These are phyloP conservation scores for Bipolaris oryzae DNA, from an alignment of 2,329 filamentous ascomycete species.

Conservation along the genomic window DNA sequence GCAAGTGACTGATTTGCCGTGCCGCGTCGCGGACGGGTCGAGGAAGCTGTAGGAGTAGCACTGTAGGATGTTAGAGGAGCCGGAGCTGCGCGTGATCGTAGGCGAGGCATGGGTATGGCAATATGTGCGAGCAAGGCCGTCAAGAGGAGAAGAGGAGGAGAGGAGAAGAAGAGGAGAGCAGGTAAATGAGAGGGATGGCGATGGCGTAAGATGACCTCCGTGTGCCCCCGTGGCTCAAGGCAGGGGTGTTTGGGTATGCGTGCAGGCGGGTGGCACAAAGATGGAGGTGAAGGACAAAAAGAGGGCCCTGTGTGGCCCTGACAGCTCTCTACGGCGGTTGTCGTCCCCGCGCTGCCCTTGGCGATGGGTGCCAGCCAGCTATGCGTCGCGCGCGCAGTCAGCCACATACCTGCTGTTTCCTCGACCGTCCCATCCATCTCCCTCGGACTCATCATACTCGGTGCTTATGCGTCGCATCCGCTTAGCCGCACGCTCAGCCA, in stretches of 20 bases:
- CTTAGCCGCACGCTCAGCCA: slow-evolving; percentile 46
- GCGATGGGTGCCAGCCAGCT: slow-evolving; percentile 26
- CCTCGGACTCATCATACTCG: slow-evolving; percentile 47
- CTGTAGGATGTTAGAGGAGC: slow-evolving; percentile 41
- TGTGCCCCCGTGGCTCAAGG: slow-evolving; percentile 13
- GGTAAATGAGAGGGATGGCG: slow-evolving; percentile 14
- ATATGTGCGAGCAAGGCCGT: slow-evolving; percentile 5
- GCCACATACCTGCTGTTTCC: slow-evolving; percentile 42
- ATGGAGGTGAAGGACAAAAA: slow-evolving; percentile 20
- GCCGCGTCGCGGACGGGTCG: slow-evolving; percentile 47
- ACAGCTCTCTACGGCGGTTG: slow-evolving; percentile 21
- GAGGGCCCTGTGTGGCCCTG: slow-evolving; percentile 13
- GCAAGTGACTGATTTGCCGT: slow-evolving; percentile 43
- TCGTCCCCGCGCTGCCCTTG: slow-evolving; percentile 33
- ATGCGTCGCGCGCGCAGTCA: slow-evolving; percentile 33
- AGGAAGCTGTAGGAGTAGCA: slow-evolving; percentile 45
- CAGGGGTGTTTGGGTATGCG: slow-evolving; percentile 19
- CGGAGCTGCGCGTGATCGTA: slow-evolving; percentile 46
- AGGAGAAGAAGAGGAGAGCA: neutral
- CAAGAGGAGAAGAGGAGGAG: slow-evolving; percentile 1
- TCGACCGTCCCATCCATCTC: slow-evolving; percentile 44
- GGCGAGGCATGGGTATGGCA: slow-evolving; percentile 42
- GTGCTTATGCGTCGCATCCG: slow-evolving; percentile 50
- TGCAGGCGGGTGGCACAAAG: slow-evolving; percentile 27
- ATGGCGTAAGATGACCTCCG: slow-evolving; percentile 23